Evolutionary conservation across 352 stramenopile species (phyloP), one percentile per base, ranked within the genome.

Genomic region (Detonula confervacea): DNA sequence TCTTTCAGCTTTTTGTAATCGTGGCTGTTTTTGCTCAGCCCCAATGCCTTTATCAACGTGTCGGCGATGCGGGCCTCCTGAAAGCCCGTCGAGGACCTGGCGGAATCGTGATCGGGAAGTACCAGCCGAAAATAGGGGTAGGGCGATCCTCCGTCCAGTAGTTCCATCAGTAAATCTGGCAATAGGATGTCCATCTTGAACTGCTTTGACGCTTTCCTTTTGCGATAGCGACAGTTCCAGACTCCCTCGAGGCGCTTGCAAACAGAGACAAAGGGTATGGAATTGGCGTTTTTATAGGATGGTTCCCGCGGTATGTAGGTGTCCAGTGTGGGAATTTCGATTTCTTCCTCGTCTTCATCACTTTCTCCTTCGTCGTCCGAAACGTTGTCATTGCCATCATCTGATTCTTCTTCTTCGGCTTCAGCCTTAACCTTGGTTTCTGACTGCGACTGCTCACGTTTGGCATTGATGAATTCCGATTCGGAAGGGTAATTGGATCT

Each of bases 81-180:
- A 61, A 92, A 73, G 7, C 71, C 74, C 16, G 80, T 86, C 47
- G 83, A 68, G 33, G 79, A 56, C 16, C 90, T 68, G 9, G 42
- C 49, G 9, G 62, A 77, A 83, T 94, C 90, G 61, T 79, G 80
- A 54, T 92, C 83, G 0, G 90, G 84, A 3, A 90, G 65, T 9
- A 92, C 74, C 44, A 94, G 62, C 29, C 89, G 67, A 9, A 94
- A 49, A 7, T 90, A 68, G 5, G 89, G 89, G 78, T 76, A 94
- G 35, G 82, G 57, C 20, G 64, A 85, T 51, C 83, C 72, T 44
- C 65, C 63, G 8, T 81, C 64, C 22, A 76, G 57, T 42, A 64
- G 76, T 55, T 6, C 9, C 22, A 70, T 67, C 44, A 68, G 69
- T 22, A 46, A 60, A 30, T 78, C 80, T 0, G 80, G 70, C 16